These are phyloP conservation scores for Mucor irregularis DNA, from an alignment of 371 early-diverging fungal species.

Conservation along the genomic window DNA sequence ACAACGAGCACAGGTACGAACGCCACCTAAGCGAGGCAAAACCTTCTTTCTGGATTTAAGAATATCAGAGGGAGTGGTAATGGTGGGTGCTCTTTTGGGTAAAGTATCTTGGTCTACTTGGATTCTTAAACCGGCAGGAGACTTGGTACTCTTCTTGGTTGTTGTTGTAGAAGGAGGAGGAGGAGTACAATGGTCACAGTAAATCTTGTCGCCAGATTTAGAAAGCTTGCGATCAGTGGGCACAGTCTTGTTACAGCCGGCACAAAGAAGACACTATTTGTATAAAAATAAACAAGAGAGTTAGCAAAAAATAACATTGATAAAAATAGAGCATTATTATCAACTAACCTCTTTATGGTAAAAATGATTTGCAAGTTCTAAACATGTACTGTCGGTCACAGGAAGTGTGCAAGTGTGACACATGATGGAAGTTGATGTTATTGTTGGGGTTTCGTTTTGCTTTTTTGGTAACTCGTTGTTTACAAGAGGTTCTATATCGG, in stretches of 20 bases:
- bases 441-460: not conserved
- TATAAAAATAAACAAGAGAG: no score
- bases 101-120: not conserved
- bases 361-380: conserved; percentile 21
- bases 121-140: not conserved
- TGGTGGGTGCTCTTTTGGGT: not conserved
- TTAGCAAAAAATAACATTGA: not conserved
- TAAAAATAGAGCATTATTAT: not conserved
- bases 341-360: conserved; percentile 34
- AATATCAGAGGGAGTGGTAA: conserved; percentile 20
- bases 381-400: conserved; percentile 24
- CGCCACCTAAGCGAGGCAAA: conserved; percentile 52
- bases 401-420: conserved; percentile 22
- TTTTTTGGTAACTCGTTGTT: not conserved
- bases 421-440: not conserved
- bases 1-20: conserved; percentile 51
- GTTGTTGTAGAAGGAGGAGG: not conserved
- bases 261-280: conserved; percentile 58
- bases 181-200: conserved; percentile 58
- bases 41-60: conserved; percentile 25
- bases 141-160: not conserved
- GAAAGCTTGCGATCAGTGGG: conserved; percentile 57
- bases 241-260: conserved; percentile 41
- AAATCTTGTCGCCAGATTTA: conserved; percentile 54
- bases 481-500: not conserved